phyloP scores from a whole-genome alignment of 306 rosid genomes.

The Cucumis cinereus region DNA sequence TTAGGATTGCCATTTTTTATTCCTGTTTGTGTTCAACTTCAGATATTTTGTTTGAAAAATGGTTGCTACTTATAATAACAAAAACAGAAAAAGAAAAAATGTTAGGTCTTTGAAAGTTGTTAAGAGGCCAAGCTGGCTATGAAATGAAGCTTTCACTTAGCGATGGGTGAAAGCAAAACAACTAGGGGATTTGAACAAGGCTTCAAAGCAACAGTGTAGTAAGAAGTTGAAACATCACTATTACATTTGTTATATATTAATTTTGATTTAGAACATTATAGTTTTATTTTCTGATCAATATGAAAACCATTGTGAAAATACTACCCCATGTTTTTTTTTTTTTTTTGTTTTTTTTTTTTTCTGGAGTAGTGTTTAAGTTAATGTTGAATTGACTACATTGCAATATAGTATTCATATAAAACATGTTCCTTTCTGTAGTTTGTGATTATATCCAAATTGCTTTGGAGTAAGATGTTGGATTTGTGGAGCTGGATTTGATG shows the following conservation, averaged over 20 bases:
- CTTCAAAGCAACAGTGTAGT: slow-evolving; percentile 2
- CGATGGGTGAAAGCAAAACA: slow-evolving; percentile 3
- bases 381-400: not conserved
- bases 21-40: not conserved
- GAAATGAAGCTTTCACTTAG: not conserved
- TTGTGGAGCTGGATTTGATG: slow-evolving; percentile 1
- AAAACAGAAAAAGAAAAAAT: not conserved
- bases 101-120: slow-evolving; percentile 3
- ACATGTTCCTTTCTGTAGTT: not conserved
- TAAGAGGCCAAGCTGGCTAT: not conserved
- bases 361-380: slow-evolving; percentile 1
- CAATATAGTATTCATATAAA: not conserved
- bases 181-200: not conserved
- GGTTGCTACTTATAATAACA: not conserved
- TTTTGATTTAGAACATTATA: not conserved
- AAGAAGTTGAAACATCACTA: slow-evolving; percentile 9
- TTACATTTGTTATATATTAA: not conserved
- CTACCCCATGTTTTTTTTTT: not conserved
- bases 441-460: not conserved
- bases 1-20: not conserved
- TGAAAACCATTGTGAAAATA: not conserved
- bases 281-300: not conserved
- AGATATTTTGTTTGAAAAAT: not conserved
- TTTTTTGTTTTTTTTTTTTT: not conserved
- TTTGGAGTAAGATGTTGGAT: slow-evolving; percentile 4